Base-by-base conservation (phyloP, 2,329 filamentous ascomycete species). In the Aspergillus piperis region DNA sequence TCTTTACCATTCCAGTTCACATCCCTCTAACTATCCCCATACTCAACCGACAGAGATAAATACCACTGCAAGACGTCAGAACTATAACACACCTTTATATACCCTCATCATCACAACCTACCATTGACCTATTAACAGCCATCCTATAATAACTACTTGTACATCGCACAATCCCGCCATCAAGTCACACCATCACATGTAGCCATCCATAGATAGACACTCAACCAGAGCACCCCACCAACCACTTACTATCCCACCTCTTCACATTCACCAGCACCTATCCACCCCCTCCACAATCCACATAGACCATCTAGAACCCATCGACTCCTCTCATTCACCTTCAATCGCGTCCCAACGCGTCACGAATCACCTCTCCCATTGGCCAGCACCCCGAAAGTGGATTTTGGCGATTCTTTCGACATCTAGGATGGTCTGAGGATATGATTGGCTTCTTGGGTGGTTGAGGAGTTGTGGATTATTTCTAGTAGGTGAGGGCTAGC, bases 391-490 rank as follows among this genome's bases (percentile, higher is more conserved):
- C 32, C 15, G 13, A 51, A 42, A 56, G 58, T 56, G 57, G 51
- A 59, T 55, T 50, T 59, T 59, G 41, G 57, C 51, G 50, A 59
- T 59, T 59, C 41, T 32, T 59, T 59, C 17, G 27, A 55, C 51
- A 54, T 55, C 25, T 4, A 39, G n/a, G 19, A 15, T n/a, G 21
- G 10, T 10, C 10, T 8, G 5, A 15, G 15, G 4, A 6, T 48
- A 8, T 57, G 41, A 61, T 61, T 57, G 54, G 54, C 5, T 54
- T 38, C 7, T 21, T 6, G 49, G 23, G 4, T 7, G 44, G 15
- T 15, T 10, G 23, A n/a, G 32, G 47, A n/a, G 3, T 6, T 21
- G 7, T n/a, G 23, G 47, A 30, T 1, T 15, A 3, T n/a, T 49
- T 32, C 15, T 11, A 17, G 15, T 36, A 11, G 11, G 4, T 30